Base-by-base conservation (phyloP, 2,329 filamentous ascomycete genomes). In the Emergomyces pasteurianus region DNA sequence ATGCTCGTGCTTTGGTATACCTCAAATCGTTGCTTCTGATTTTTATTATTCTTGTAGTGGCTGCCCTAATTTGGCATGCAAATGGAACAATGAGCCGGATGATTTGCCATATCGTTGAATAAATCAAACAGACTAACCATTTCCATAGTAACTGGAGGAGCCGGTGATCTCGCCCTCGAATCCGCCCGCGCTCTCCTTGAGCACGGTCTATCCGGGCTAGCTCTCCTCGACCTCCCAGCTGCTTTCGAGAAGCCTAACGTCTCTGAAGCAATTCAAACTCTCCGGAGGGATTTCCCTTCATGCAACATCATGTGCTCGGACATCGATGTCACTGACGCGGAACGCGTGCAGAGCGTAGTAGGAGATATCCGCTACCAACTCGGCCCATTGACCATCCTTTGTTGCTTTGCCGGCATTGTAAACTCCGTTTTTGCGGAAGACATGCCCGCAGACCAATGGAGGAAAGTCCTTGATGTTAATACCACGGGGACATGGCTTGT, bases 351-450 rank as follows among this genome's bases (percentile, higher is more conserved):
- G n/a, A 61, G 58, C 1, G 69, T 67, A 2, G 64, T 67, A 0
- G 53, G 64, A 34, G 55, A 54, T 4, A 65, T 67, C 7, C 59
- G 62, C 3, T 58, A 62, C 0, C 46, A 72, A 1, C 73, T 86
- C 2, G 82, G 82, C 1, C 73, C 74, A 21, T 68, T 88, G 2
- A 77, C 82, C 62, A 80, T 82, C 50, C 73, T 87, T 1, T 78
- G 83, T 64, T 85, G 82, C 65, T 88, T 88, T 66, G 87, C 86
- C 0, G 87, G 88, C 5, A 80, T 90, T 0, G 87, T 89, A 0
- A 80, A 79, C 43, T 86, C 82, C 65, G 76, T 79, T 0, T 80
- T 83, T 63, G 82, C 86, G 0, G 71, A 87, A 0, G 82, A 86
- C 1, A 83, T 86, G 75, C 73, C 78, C 0, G 72, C 80, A 0